These are phyloP conservation scores for Volvox reticuliferus DNA, from an alignment of 139 green algal genomes.

Conservation along the genomic window DNA sequence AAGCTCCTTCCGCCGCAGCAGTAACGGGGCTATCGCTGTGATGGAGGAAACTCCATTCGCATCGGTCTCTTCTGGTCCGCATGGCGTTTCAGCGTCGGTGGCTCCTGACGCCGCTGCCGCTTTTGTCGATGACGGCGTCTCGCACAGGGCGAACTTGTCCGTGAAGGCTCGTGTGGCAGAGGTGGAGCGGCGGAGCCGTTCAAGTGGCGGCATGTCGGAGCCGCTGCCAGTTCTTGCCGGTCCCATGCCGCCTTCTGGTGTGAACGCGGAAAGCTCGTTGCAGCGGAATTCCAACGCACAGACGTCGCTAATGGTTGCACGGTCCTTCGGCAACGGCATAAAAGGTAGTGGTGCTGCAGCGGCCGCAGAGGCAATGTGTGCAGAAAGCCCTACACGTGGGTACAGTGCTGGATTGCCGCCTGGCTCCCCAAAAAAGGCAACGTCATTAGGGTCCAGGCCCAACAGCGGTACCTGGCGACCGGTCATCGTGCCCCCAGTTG, in stretches of 20 bases:
- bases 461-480: background rate
- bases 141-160: background rate
- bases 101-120: background rate
- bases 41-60: background rate
- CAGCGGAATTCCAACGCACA: too few species aligned
- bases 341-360: background rate
- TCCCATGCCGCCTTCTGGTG: background rate
- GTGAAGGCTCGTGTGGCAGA: slow-evolving; percentile 12
- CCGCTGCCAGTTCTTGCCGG: background rate
- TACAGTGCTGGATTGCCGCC: too few species aligned
- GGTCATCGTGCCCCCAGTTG: background rate
- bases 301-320: too few species aligned
- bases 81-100: background rate
- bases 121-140: background rate
- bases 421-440: too few species aligned
- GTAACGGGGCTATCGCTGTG: background rate
- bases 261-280: too few species aligned
- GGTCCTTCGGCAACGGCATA: background rate
- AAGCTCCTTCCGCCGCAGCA: background rate
- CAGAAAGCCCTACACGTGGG: background rate
- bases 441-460: background rate
- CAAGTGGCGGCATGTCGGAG: background rate
- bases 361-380: background rate
- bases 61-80: background rate
- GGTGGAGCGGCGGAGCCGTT: background rate